Conservation (phyloP, 2,329 filamentous ascomycete genomes). For the Hymenoscyphus occultus region DNA sequence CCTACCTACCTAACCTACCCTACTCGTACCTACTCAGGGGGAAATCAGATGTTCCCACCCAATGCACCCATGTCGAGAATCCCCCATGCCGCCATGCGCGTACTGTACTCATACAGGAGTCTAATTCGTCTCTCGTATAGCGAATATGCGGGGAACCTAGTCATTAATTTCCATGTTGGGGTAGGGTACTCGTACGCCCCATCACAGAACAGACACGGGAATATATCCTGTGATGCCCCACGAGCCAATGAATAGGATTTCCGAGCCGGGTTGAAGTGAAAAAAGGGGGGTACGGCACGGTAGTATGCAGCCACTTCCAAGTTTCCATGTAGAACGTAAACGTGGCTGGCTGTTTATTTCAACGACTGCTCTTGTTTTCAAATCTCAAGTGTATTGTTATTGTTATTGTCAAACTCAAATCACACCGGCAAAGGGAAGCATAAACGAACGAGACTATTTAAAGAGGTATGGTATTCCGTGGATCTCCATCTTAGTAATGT, state of each 20-base stretch:
- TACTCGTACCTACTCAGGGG: too few relatives aligned
- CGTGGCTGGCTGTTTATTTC: conserved; percentile 1
- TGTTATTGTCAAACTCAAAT: not conserved
- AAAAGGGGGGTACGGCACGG: not conserved
- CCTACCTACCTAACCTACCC: not conserved
- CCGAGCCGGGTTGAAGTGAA: too few relatives aligned
- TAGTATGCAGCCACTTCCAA: not conserved
- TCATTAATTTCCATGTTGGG: too few relatives aligned
- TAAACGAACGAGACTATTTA: not conserved
- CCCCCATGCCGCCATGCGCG: too few relatives aligned
- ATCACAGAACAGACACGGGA: not conserved
- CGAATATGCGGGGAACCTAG: too few relatives aligned
- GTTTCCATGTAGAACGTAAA: not conserved
- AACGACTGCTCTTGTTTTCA: not conserved
- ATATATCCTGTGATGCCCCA: not conserved
- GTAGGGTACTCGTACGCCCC: too few relatives aligned
- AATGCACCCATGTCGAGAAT: too few relatives aligned
- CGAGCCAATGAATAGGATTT: too few relatives aligned
- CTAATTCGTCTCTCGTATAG: too few relatives aligned
- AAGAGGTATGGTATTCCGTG: conserved; percentile 3
- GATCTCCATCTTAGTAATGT: conserved; percentile 13
- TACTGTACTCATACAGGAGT: too few relatives aligned
- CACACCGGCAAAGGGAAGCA: not conserved
- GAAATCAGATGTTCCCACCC: too few relatives aligned
- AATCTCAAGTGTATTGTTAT: not conserved